Evolutionary conservation across 495 filamentous ascomycete species (phyloP).

Genomic region (Penicillium taxi): DNA sequence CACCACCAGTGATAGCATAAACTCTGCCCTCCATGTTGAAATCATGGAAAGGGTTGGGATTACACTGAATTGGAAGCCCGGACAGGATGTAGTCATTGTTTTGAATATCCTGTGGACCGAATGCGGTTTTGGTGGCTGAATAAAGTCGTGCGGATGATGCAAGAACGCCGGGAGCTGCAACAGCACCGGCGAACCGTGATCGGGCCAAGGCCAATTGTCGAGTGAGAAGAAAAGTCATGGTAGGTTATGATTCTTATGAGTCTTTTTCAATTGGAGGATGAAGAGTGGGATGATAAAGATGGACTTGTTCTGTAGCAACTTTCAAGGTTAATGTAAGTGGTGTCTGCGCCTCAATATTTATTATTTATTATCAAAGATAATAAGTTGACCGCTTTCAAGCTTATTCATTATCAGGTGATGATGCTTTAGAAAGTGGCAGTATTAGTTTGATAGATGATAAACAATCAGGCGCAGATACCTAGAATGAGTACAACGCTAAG

Average conservation of each 20-base stretch:
- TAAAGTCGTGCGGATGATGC: slow-evolving; percentile 11
- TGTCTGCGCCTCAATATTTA: too few species aligned
- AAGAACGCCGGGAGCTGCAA: slow-evolving; percentile 4
- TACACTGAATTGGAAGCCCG: slow-evolving; percentile 21
- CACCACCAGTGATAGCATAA: slow-evolving; percentile 56
- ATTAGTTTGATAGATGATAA: too few species aligned
- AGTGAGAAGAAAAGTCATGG: slow-evolving; percentile 12
- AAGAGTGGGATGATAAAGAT: background rate
- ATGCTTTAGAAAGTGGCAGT: too few species aligned
- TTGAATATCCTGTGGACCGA: slow-evolving; percentile 14
- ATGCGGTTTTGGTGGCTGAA: slow-evolving; percentile 11
- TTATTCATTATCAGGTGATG: too few species aligned
- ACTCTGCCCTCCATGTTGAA: slow-evolving; percentile 53
- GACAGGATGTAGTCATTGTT: slow-evolving; percentile 29
- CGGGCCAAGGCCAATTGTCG: slow-evolving; percentile 10
- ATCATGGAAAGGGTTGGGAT: slow-evolving; percentile 31
- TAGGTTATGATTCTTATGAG: background rate
- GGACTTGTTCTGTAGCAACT: too few species aligned
- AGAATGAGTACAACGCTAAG: too few species aligned
- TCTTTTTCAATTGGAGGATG: background rate
- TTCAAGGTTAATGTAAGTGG: too few species aligned
- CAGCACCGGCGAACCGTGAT: slow-evolving; percentile 9
- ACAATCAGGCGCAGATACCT: too few species aligned
- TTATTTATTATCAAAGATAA: too few species aligned
- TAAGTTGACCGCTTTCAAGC: too few species aligned